Base-by-base conservation (phyloP, 2,329 filamentous ascomycete species). In the Colletotrichum simmondsii region DNA sequence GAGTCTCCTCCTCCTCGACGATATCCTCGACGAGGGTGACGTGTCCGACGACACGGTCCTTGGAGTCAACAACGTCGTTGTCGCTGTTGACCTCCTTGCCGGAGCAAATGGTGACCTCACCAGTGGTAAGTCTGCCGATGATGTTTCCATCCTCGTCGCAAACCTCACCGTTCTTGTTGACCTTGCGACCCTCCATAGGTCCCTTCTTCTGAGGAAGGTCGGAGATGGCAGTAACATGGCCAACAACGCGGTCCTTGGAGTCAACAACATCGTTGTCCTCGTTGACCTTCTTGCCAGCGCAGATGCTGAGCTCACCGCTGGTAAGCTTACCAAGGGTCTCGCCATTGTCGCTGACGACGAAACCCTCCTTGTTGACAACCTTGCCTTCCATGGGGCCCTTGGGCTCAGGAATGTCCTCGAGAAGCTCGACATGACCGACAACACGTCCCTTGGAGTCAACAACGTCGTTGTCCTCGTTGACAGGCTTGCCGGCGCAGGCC, bases 201-300 rank as follows among this genome's bases (percentile, higher is more conserved):
- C 85, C 87, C 75, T 87, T 87, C 49, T 90, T 87, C 78, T 85
- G 82, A 2, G 78, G 75, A n/a, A 91, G 88, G 19, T 91, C 89
- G 42, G 91, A 89, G 54, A 94, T 89, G 8, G 93, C 86, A 65
- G 92, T 89, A 77, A 91, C 89, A 76, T 93, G 92, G 12, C 93
- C 93, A 66, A 94, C 84, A 42, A 91, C 88, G 64, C 88, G 86
- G 67, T 92, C 92, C 80, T 92, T 91, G 78, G 89, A 86, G 81
- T 94, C 92, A 81, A 93, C 87, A 49, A 94, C 91, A 78, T 94
- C 92, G 12, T 92, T 92, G 67, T 94, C 88, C 58, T 91, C 89
- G 76, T 94, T 92, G 26, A 94, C 88, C 82, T 92, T 89, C 83
- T 92, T 92, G 73, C 93, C 92, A 6, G 88, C 83, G 75, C 93